Percentiles rank a stretch among this genome's conserved stretches.
Conservation (phyloP, 2,329 filamentous ascomycete species). For the Aspergillus brunneoviolaceus region DNA sequence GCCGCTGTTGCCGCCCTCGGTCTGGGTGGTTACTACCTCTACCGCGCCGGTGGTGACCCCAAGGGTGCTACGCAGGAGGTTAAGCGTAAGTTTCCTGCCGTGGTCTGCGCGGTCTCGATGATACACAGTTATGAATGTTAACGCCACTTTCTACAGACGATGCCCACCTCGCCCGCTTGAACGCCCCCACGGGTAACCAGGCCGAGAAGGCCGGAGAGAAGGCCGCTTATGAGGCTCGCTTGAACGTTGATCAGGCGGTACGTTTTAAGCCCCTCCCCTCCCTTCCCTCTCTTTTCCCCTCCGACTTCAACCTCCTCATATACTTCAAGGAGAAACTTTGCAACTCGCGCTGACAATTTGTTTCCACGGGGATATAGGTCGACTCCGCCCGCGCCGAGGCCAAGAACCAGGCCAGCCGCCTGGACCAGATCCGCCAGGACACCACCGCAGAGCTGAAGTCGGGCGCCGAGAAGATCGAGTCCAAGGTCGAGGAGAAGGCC, state of each 20-base stretch:
- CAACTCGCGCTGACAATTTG: background rate
- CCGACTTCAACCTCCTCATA: background rate
- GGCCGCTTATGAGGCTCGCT: constrained; percentile 60
- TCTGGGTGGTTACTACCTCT: constrained; percentile 86
- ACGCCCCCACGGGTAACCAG: constrained; percentile 63
- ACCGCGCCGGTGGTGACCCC: constrained; percentile 76
- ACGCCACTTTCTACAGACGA: constrained; percentile 60
- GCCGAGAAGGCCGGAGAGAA: constrained; percentile 65
- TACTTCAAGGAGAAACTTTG: background rate
- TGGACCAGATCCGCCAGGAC: constrained; percentile 55
- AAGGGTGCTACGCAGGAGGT: constrained; percentile 82
- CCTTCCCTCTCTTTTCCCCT: background rate
- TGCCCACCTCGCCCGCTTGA: constrained; percentile 65
- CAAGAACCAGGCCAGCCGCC: constrained; percentile 57
- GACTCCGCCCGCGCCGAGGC: constrained; percentile 62
- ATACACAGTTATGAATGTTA: too few relatives aligned
- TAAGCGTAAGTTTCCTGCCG: constrained; percentile 63
- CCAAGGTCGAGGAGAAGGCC: constrained; percentile 74
- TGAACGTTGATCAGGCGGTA: constrained; percentile 69
- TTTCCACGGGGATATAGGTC: constrained; percentile 43
- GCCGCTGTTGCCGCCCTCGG: constrained; percentile 61
- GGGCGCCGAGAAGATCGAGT: constrained; percentile 73
- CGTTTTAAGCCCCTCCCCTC: constrained; percentile 36
- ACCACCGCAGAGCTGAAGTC: constrained; percentile 50
- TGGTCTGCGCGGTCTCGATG: background rate